phyloP scores from a whole-genome alignment of 1,139 yeast genomes.

The Yamadazyma jaroonii region DNA sequence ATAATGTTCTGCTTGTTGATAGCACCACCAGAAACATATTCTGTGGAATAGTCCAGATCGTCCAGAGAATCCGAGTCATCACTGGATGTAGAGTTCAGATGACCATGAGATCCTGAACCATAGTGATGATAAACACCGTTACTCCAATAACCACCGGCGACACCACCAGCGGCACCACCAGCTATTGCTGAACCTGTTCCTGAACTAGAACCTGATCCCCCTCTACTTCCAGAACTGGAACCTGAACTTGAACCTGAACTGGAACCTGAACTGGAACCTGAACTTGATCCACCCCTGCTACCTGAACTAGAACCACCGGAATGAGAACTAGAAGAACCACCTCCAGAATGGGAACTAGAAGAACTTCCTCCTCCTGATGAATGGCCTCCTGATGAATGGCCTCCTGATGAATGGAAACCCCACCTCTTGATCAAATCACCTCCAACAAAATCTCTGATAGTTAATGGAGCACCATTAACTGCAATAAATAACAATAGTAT shows the following conservation, averaged over 20 bases:
- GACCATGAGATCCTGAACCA: neutral
- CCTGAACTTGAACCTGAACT: neutral
- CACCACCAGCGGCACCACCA: constrained; percentile 1
- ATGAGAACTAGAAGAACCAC: neutral
- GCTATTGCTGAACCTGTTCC: neutral
- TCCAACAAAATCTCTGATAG: too few species aligned
- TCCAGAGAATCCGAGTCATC: too few species aligned
- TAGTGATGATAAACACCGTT: neutral
- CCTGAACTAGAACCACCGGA: neutral
- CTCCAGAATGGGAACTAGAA: neutral
- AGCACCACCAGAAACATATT: too few species aligned
- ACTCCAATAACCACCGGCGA: constrained; percentile 1
- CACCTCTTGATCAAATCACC: too few species aligned
- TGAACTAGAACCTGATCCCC: constrained; percentile 1
- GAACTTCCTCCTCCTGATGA: too few species aligned
- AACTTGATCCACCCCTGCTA: neutral
- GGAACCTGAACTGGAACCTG: neutral
- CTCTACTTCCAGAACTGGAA: neutral
- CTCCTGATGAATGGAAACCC: too few species aligned
- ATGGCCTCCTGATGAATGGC: too few species aligned
- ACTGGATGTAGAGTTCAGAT: neutral
- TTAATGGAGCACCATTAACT: neutral
- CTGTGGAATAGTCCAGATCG: too few species aligned
- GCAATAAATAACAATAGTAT: neutral
- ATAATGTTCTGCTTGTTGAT: too few species aligned